phyloP scores from a whole-genome alignment of 768 basidiomycete species.

The Amanita pallidorosea region DNA sequence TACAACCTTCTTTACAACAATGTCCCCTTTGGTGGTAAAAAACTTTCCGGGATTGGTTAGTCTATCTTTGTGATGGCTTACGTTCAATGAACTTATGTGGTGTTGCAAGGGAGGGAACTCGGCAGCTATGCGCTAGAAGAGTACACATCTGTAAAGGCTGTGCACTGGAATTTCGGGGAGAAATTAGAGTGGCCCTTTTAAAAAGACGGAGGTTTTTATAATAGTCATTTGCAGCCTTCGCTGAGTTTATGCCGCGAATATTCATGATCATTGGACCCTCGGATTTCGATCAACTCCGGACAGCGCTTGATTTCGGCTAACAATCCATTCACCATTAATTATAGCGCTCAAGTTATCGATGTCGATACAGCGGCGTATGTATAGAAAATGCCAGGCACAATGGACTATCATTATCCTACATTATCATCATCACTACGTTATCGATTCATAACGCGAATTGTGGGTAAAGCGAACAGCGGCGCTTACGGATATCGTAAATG shows the following conservation, averaged over 20 bases:
- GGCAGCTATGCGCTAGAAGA: slow-evolving; percentile 79
- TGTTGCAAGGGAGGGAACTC: slow-evolving; percentile 65
- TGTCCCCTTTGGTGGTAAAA: slow-evolving; percentile 93
- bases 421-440: no score
- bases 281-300: neutral
- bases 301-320: neutral
- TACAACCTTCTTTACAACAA: slow-evolving; percentile 79
- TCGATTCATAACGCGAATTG: no score
- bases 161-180: slow-evolving; percentile 86
- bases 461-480: neutral
- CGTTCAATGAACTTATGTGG: neutral
- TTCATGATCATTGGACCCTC: neutral
- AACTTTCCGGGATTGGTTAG: slow-evolving; percentile 80
- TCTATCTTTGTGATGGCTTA: slow-evolving; percentile 1
- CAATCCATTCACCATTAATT: neutral
- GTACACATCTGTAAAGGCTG: slow-evolving; percentile 72
- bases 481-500: neutral
- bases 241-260: neutral
- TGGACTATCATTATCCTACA: no score
- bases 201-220: neutral
- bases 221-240: neutral
- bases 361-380: neutral
- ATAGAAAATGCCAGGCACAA: no score
- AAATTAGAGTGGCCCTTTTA: slow-evolving; percentile 70
- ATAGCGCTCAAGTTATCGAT: neutral